Evolutionary conservation across 2,329 filamentous ascomycete genomes (phyloP), one percentile per base, ranked within the genome.

Genomic region (Fusarium protoensiforme): DNA sequence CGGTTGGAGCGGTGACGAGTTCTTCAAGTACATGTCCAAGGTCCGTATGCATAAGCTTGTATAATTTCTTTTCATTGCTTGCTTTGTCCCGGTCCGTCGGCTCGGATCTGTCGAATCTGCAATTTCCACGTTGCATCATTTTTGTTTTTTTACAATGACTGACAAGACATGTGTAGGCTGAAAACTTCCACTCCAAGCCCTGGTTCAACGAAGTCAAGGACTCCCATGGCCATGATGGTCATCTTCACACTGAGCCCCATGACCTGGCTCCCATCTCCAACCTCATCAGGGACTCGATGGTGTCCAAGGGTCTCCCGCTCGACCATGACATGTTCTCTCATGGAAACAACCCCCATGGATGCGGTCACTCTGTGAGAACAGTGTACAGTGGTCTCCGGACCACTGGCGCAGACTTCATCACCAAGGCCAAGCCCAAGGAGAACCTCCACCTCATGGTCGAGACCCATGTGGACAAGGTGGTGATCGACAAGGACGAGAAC

Each of bases 231-330:
- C 80, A 84, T 54, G 78, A 83, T 11, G 89, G 89, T 0, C 86
- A 85, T 22, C 80, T 91, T 1, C 84, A 89, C 60, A 87, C 84
- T 8, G 88, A 89, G 70, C 89, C 89, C 0, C 88, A 91, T 67
- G 88, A 90, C 67, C 80, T 90, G 1, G 88, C 88, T 4, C 88
- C 89, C 1, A 91, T 91, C 36, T 89, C 88, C 4, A 80, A 90
- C 51, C 82, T 87, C 33, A 78, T 91, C 11, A 81, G 87, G 31
- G 84, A 90, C 56, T 90, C 88, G 0, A 86, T 90, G 80, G 79
- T 87, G 10, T 87, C 86, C 2, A 81, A 86, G 67, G 89, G 89
- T 5, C 78, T 91, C 1, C 85, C 86, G 0, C 81, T 89, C n/a
- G 84, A 88, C 43, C 83, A 84, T 20, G 89, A 92, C 69, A 90